Base-by-base conservation (phyloP, 805 yeast species). In the Blastobotrys chiropterorum region DNA sequence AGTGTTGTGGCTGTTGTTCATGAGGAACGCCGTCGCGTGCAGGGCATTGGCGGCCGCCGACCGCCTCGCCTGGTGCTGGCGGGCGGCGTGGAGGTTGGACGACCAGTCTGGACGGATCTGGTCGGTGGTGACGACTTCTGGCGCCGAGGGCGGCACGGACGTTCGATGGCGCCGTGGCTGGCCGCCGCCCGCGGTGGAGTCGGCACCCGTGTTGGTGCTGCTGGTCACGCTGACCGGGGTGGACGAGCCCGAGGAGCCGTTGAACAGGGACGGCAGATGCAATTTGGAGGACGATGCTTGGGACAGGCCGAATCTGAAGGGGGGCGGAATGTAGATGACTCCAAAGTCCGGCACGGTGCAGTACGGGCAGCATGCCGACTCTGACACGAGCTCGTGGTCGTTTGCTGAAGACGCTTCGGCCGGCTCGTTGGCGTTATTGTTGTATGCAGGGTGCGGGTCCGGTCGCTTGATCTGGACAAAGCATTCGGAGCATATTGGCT, bases 1-100 rank as follows among this genome's bases (percentile, higher is more conserved):
- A 42, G 42, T 22, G 22, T 46, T 31, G 40, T 15, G 21, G 49
- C 31, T 38, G 44, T 51, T 21, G 34, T 69, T 72, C 14, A 84
- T 72, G 31, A 89, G 64, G 60, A 88, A 76, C 52, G 90, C 89
- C 11, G 95, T 82, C 1, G 95, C 90, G 68, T 92, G 98, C 40
- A 92, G 79, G 0, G 96, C 96, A 34, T 88, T 87, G 0, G 98
- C 98, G 13, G 96, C 88, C 0, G 97, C 97, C 0, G 97, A 83
- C 61, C 89, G 78, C 53, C 95, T 78, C 0, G 95, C 96, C 38
- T 89, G 70, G 57, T 83, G 83, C 53, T 83, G 77, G 48, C 90
- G 78, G 3, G 96, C 96, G 48, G 80, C 75, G 6, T 76, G 73
- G 46, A 92, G 75, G 56, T 82, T 85, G 16, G 74, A 69, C 61